Evolutionary conservation across 768 basidiomycete species (phyloP).

Genomic region (Podaxis sp.): DNA sequence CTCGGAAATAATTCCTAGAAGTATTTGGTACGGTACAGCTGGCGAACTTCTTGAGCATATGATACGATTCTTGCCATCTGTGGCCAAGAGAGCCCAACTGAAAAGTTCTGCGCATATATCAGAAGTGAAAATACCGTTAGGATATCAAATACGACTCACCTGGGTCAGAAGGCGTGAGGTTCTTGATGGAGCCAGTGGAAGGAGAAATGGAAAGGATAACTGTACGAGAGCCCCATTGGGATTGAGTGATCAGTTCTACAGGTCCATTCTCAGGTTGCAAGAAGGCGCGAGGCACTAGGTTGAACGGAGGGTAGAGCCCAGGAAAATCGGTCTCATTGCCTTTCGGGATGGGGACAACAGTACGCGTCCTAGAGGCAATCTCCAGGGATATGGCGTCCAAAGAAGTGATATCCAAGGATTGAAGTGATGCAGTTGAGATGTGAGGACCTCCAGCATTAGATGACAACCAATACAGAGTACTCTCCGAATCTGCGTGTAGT

Average conservation of each 20-base stretch:
- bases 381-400: conserved; percentile 8
- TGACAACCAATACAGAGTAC: conserved; percentile 51
- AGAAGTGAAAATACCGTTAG: conserved; percentile 18
- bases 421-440: conserved; percentile 50
- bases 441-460: conserved; percentile 58
- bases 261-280: conserved; percentile 10
- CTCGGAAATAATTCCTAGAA: conserved; percentile 40
- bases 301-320: conserved; percentile 56
- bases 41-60: conserved; percentile 52
- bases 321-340: conserved; percentile 48
- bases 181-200: conserved; percentile 35
- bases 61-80: conserved; percentile 40
- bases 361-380: conserved; percentile 13
- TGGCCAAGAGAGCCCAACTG: conserved; percentile 56
- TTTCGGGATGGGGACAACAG: conserved; percentile 41
- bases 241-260: conserved; percentile 40
- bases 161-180: conserved; percentile 32
- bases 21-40: conserved; percentile 42
- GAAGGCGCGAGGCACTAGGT: conserved; percentile 39
- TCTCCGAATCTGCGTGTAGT: conserved; percentile 22
- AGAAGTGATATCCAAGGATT: conserved; percentile 37
- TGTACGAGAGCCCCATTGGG: conserved; percentile 52
- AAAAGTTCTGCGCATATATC: conserved; percentile 30
- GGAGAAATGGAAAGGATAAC: conserved; percentile 48
- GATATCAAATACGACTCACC: background rate